Conservation (phyloP, 78 protist species). For the Thecamonas trahens region DNA sequence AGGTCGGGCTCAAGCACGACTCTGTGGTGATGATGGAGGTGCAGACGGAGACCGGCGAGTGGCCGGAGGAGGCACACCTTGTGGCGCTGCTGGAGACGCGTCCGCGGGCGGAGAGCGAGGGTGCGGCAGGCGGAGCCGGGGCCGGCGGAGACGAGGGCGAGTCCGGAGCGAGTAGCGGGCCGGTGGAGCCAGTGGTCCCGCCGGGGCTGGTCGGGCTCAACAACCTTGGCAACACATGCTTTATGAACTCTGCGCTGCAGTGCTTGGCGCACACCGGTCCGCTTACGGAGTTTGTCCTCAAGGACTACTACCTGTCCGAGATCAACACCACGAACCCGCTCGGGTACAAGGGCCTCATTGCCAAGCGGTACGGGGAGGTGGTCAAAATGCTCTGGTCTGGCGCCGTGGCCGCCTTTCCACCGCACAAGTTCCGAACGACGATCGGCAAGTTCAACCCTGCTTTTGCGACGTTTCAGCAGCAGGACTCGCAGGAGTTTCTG, state of each 20-base stretch:
- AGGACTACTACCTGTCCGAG: neutral
- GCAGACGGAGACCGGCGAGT: neutral
- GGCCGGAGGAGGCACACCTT: neutral
- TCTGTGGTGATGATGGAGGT: neutral
- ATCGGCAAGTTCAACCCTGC: neutral
- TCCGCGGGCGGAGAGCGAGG: too few relatives aligned
- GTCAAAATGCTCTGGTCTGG: neutral
- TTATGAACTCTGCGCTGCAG: conserved; percentile 30
- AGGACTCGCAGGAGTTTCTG: conserved; percentile 37
- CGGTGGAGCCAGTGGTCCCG: too few relatives aligned
- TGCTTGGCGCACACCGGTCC: conserved; percentile 4
- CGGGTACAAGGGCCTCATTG: conserved; percentile 18
- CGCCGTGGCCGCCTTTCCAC: neutral
- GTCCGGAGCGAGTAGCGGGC: too few relatives aligned
- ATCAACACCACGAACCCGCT: conserved; percentile 5
- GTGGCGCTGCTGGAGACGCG: too few relatives aligned
- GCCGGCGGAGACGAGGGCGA: too few relatives aligned
- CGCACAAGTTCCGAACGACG: conserved; percentile 1
- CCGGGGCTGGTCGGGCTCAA: too few relatives aligned
- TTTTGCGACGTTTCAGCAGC: neutral
- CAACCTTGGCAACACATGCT: conserved; percentile 43
- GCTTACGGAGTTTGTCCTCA: neutral
- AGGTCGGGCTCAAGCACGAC: neutral
- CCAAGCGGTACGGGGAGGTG: conserved; percentile 3
- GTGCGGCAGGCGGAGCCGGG: too few relatives aligned